Percentiles rank a stretch among this genome's conserved stretches.
These are phyloP conservation scores for Chloranthus sessilifolius DNA, from an alignment of 164 flowering plant genomes.

Conservation along the genomic window DNA sequence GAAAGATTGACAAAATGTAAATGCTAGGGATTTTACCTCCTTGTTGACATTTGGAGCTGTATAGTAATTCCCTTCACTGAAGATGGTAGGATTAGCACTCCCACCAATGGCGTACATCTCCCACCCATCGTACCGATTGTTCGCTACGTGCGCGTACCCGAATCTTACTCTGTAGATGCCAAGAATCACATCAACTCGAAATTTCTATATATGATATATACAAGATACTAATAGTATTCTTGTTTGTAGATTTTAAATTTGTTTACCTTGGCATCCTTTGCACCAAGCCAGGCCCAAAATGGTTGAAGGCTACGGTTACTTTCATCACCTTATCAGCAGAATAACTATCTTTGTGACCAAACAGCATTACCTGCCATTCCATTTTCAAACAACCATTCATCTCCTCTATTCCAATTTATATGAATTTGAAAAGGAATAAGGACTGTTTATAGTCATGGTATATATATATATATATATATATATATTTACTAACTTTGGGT, in stretches of 20 bases:
- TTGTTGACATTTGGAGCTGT: conserved; percentile 32
- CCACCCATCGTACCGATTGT: conserved; percentile 37
- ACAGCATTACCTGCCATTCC: conserved; percentile 52
- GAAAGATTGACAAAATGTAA: no score
- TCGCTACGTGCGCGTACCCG: conserved; percentile 42
- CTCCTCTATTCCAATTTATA: neutral
- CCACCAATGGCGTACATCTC: conserved; percentile 50
- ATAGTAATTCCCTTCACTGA: conserved; percentile 41
- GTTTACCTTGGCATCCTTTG: conserved; percentile 65
- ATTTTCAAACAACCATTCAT: neutral
- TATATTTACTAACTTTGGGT: no score
- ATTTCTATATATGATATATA: no score
- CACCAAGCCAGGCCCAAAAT: conserved; percentile 50
- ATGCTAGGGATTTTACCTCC: no score
- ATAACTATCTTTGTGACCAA: conserved; percentile 49
- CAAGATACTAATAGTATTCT: no score
- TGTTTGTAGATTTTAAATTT: no score
- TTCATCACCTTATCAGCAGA: conserved; percentile 49
- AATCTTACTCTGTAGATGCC: conserved; percentile 11
- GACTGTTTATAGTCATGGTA: no score
- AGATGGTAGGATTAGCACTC: conserved; percentile 39
- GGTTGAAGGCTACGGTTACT: conserved; percentile 58
- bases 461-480: no score
- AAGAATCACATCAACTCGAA: no score
- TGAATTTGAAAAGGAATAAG: neutral